Evolutionary conservation across 2,329 filamentous ascomycete genomes (phyloP).

Genomic region (Zymoseptoria tritici): DNA sequence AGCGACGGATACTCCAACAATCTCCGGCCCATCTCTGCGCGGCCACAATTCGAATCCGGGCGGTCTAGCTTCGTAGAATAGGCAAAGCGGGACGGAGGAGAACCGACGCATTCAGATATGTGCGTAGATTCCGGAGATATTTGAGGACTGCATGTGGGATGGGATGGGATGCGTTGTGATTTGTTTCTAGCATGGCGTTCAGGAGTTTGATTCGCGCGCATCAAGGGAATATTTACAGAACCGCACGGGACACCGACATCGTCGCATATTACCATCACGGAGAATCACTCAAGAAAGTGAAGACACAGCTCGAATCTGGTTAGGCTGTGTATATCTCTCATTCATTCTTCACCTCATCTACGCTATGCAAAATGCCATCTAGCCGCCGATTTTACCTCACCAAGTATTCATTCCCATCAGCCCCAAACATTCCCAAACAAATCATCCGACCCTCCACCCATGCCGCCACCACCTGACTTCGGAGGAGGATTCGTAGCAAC

Average conservation of each 20-base stretch:
- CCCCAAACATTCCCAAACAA: slow-evolving; percentile 95
- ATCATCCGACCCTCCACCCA: slow-evolving; percentile 58
- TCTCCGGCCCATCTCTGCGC: too few species aligned
- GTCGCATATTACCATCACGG: neutral
- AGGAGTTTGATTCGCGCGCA: neutral
- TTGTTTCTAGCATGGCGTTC: slow-evolving; percentile 1
- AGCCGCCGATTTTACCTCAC: neutral
- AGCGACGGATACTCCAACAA: too few species aligned
- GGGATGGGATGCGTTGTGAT: neutral
- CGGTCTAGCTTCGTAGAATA: too few species aligned
- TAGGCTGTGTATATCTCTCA: neutral
- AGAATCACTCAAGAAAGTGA: neutral
- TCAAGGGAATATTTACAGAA: too few species aligned
- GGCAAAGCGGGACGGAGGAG: too few species aligned
- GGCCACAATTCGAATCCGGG: too few species aligned
- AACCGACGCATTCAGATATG: too few species aligned
- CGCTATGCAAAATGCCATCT: neutral
- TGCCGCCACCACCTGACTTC: slow-evolving; percentile 46
- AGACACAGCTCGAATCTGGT: neutral
- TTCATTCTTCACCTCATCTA: neutral
- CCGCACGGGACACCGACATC: neutral
- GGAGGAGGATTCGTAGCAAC: slow-evolving; percentile 35
- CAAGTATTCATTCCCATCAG: slow-evolving; percentile 34
- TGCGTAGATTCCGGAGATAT: neutral
- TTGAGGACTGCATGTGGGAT: neutral